These are phyloP conservation scores for Syzygium syzygioides DNA, from an alignment of 441 rosid genomes.

Conservation along the genomic window DNA sequence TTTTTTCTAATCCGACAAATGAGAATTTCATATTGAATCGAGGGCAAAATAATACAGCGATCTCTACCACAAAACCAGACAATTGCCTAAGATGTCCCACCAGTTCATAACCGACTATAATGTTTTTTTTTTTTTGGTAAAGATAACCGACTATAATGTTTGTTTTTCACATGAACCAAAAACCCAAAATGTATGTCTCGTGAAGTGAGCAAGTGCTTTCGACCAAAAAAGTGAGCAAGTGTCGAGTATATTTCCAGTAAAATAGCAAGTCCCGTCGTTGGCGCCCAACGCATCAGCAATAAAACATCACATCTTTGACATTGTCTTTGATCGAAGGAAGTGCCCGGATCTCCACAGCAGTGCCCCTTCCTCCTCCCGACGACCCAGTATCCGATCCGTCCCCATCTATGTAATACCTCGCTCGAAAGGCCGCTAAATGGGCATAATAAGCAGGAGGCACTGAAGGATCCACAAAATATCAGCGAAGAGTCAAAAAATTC, in stretches of 20 bases:
- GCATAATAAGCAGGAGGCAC: constrained; percentile 12
- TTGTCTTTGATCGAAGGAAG: constrained; percentile 48
- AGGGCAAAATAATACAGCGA: too few species aligned
- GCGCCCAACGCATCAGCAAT: constrained; percentile 25
- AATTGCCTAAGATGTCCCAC: background rate
- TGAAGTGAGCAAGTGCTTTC: background rate
- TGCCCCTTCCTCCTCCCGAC: background rate
- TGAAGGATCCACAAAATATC: background rate
- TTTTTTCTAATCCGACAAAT: too few species aligned
- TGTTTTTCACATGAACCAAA: background rate
- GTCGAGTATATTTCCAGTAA: background rate
- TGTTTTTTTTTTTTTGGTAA: background rate
- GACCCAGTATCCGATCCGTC: constrained; percentile 28
- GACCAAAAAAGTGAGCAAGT: background rate
- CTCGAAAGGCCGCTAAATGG: constrained; percentile 4
- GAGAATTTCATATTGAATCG: too few species aligned
- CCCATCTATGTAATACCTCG: constrained; percentile 5
- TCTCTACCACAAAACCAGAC: background rate
- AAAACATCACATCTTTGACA: constrained; percentile 63
- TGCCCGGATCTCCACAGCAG: background rate
- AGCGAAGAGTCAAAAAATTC: background rate
- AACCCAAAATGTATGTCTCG: background rate
- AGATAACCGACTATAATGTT: background rate
- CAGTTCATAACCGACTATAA: background rate
- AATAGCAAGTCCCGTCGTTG: background rate